A percentile compares a stretch with the other conserved stretches of the same genome.
These are phyloP conservation scores for Hygrocybe coccinea DNA, from an alignment of 768 basidiomycete genomes.

Conservation along the genomic window DNA sequence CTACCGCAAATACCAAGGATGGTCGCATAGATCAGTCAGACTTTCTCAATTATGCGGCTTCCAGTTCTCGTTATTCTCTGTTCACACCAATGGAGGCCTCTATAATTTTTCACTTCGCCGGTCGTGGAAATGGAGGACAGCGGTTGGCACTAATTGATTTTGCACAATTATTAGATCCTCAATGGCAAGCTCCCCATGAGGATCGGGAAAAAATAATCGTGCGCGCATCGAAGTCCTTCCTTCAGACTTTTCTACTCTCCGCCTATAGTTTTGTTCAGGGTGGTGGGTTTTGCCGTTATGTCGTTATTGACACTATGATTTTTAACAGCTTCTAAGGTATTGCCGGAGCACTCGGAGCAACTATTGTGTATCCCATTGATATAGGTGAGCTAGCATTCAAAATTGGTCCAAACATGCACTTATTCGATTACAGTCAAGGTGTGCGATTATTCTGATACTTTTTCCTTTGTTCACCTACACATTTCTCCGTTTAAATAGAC, in stretches of 20 bases:
- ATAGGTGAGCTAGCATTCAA: constrained; percentile 50
- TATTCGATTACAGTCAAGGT: constrained; percentile 60
- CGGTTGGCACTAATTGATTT: constrained; percentile 87
- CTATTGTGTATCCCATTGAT: constrained; percentile 97
- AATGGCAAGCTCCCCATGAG: constrained; percentile 72
- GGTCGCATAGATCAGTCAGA: constrained; percentile 95
- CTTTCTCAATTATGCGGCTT: constrained; percentile 84
- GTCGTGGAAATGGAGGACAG: constrained; percentile 63
- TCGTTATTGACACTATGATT: constrained; percentile 6
- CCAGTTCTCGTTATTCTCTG: constrained; percentile 84
- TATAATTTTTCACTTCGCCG: constrained; percentile 97
- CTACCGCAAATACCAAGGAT: constrained; percentile 85
- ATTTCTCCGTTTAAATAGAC: constrained; percentile 38
- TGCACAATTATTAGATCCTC: constrained; percentile 85
- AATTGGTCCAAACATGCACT: neutral
- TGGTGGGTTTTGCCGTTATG: constrained; percentile 38
- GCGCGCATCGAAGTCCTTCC: constrained; percentile 36
- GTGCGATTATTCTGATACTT: constrained; percentile 22
- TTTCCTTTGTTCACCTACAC: constrained; percentile 1
- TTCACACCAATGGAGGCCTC: constrained; percentile 99
- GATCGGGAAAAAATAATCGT: constrained; percentile 35
- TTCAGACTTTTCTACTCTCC: constrained; percentile 61
- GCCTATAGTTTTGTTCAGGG: constrained; percentile 86
- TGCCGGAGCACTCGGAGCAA: constrained; percentile 92
- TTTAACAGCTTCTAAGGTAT: constrained; percentile 48